Conservation (phyloP, 2,329 filamentous ascomycete species). For the Trichoderma cornu-damae region DNA sequence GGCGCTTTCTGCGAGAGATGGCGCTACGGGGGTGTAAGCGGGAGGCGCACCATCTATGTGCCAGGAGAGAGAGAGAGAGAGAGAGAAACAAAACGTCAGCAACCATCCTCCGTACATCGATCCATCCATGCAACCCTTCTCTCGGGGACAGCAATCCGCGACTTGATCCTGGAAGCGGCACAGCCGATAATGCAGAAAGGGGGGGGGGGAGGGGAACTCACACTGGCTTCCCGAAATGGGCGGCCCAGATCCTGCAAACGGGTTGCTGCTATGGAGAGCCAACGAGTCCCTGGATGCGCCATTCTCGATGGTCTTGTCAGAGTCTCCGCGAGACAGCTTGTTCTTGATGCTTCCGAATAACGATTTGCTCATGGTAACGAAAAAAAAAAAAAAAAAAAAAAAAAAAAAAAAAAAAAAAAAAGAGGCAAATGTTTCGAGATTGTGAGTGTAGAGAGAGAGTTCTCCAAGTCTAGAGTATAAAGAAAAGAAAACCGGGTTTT, state of each 20-base stretch:
- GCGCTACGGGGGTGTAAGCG: constrained; percentile 27
- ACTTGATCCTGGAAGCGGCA: background rate
- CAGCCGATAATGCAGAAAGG: background rate
- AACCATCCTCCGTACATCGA: background rate
- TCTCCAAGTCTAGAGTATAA: too few relatives aligned
- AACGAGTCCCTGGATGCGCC: background rate
- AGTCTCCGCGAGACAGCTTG: constrained; percentile 30
- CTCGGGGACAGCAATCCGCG: background rate
- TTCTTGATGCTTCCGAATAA: constrained; percentile 24
- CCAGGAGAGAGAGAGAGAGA: background rate
- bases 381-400: background rate
- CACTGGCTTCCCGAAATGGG: background rate
- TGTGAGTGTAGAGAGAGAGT: too few relatives aligned
- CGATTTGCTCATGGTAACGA: constrained; percentile 8
- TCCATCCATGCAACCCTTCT: background rate
- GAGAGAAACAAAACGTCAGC: background rate
- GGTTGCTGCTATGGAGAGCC: constrained; percentile 18
- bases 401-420: background rate
- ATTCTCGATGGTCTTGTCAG: background rate
- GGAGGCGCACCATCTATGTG: constrained; percentile 34
- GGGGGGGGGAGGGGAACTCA: background rate
- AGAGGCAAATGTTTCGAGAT: background rate
- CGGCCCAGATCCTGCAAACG: background rate
- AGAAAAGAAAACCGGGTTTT: too few relatives aligned
- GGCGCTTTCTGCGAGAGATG: constrained; percentile 17